Evolutionary conservation across 2,329 filamentous ascomycete species (phyloP), one percentile per base, ranked within the genome.

Genomic region (Talaromyces sp.): DNA sequence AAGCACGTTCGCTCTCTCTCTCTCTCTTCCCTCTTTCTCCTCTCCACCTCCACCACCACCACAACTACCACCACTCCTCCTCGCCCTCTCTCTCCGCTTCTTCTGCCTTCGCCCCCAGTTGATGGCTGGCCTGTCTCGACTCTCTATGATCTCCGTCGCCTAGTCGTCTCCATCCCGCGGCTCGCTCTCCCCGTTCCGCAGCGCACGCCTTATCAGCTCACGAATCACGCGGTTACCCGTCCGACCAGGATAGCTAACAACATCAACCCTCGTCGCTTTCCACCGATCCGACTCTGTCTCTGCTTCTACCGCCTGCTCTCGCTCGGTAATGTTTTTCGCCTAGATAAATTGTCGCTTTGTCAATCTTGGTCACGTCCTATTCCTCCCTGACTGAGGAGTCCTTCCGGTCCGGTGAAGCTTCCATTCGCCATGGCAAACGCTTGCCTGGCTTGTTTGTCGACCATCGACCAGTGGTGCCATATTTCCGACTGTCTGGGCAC

Each of bases 401-500:
- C 67, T 58, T 54, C 62, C 62, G 62, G 69, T 65, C 67, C 70
- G 65, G 66, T 65, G 69, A 66, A 46, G 64, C 68, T 62, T 63
- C 62, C 64, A 60, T 41, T 66, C 75, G 74, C 71, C 67, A 75
- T 75, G 74, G 72, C 69, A 60, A 72, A 70, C 67, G 70, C 71
- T 32, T 78, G 75, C 69, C 64, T 74, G 63, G 74, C 74, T 65
- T 77, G 75, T 66, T 68, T 77, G 58, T 74, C 73, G 66, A 70
- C 69, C 48, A 66, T 77, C 59, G 74, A 76, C 67, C 71, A 72
- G 65, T 77, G 74, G 73, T 78, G 75, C 67, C 75, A 75, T 70
- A 73, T 77, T 63, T 74, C 74, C 55, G 74, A 73, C 60, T 75
- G 74, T 60, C 69, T 76, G 60, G 73, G 73, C 60, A 67, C 69